Base-by-base conservation (phyloP, 1,284 basidiomycete species). In the Trametes pubescens region DNA sequence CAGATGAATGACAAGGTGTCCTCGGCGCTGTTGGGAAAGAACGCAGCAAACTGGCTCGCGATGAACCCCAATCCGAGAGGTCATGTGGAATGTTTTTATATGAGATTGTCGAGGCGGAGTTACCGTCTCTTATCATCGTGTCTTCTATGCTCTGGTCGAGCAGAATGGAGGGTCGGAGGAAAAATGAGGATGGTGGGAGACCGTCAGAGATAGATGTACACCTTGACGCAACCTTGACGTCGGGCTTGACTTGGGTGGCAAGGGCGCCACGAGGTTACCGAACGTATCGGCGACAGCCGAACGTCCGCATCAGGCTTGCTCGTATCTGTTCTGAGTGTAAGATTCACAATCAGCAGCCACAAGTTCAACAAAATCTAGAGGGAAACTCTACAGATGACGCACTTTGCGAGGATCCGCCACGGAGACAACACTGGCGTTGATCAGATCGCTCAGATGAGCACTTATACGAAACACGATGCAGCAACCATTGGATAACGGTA, bases 401-500 rank as follows among this genome's bases (percentile, higher is more conserved):
- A 35, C 34, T 13, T 35, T 13, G 34, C 34, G 34, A n/a, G n/a
- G n/a, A n/a, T n/a, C n/a, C n/a, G n/a, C n/a, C n/a, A n/a, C n/a
- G n/a, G n/a, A n/a, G n/a, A n/a, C n/a, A n/a, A n/a, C n/a, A n/a
- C n/a, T n/a, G n/a, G n/a, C n/a, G 29, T 38, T 11, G 14, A 38
- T 2, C 37, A 11, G 16, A 21, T 3, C 9, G 2, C 16, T 44
- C 18, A 24, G 35, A 22, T 11, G 49, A 47, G 53, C 53, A 48
- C 59, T 38, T 22, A 44, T 51, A 43, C 35, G 40, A 56, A 46
- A 44, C 51, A 32, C 35, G 40, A 56, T 54, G 62, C 47, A 57
- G 57, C 56, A 61, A 59, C 44, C 59, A 56, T 65, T 62, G 61
- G 16, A 26, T 47, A 57, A 52, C 55, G 26, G 46, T 68, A 68